Evolutionary conservation across 495 filamentous ascomycete species (phyloP).

Genomic region (Hypoxylon lenormandii): DNA sequence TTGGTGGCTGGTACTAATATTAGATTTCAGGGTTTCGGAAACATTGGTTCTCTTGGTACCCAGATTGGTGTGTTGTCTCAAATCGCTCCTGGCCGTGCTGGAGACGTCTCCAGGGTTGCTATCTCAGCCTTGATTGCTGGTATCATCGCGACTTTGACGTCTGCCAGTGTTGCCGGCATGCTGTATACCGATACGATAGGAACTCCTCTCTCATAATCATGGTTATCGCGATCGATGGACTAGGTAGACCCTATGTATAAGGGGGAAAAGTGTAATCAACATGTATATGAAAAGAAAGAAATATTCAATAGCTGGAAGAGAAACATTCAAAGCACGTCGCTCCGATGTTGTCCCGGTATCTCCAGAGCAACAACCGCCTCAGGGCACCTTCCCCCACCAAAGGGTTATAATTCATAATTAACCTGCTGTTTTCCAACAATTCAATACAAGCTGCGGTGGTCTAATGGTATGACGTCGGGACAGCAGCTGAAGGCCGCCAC

Average conservation of each 20-base stretch:
- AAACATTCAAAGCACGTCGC: neutral
- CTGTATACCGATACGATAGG: slow-evolving; percentile 51
- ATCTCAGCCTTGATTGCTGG: slow-evolving; percentile 81
- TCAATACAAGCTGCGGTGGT: no score
- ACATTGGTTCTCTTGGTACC: slow-evolving; percentile 83
- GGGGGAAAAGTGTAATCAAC: neutral
- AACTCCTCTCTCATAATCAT: neutral
- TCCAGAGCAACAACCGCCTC: no score
- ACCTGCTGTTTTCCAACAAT: no score
- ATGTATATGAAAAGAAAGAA: slow-evolving; percentile 1
- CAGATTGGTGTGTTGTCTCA: slow-evolving; percentile 88
- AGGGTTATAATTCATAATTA: no score
- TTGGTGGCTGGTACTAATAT: slow-evolving; percentile 51
- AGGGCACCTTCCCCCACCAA: no score
- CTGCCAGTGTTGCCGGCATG: slow-evolving; percentile 81
- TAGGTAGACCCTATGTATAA: neutral
- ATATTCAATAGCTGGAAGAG: neutral
- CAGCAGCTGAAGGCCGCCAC: no score
- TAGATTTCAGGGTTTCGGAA: slow-evolving; percentile 72
- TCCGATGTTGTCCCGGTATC: no score
- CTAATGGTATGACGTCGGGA: no score
- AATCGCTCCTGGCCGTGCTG: slow-evolving; percentile 76
- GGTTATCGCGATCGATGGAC: neutral
- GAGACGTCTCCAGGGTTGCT: slow-evolving; percentile 80
- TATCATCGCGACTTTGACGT: slow-evolving; percentile 81